Percentiles rank a stretch among this genome's conserved stretches.
Conservation (phyloP, 441 rosid genomes). For the Euphorbia celastroides region DNA sequence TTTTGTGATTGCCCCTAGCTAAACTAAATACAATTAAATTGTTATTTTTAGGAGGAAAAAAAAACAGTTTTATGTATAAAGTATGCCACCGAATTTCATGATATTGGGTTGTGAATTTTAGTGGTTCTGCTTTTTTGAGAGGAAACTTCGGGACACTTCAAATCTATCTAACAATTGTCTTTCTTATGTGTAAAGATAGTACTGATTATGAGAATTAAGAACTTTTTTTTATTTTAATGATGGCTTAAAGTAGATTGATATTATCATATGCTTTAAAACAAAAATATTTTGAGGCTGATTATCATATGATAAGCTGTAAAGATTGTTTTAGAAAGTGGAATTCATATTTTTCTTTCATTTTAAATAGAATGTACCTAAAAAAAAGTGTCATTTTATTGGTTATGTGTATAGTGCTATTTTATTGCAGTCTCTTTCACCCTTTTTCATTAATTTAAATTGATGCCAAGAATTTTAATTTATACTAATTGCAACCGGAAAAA, state of each 20-base stretch:
- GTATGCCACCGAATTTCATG: neutral
- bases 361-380: neutral
- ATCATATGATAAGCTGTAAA: neutral
- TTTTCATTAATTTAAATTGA: no score
- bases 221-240: neutral
- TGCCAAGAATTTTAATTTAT: no score
- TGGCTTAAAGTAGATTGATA: neutral
- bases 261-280: neutral
- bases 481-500: no score
- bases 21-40: no score
- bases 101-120: neutral
- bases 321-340: slow-evolving; percentile 3
- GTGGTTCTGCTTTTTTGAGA: neutral
- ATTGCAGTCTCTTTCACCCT: no score
- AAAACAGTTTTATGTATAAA: no score
- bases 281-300: neutral
- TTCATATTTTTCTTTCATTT: neutral
- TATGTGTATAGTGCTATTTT: neutral
- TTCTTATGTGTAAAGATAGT: slow-evolving; percentile 19
- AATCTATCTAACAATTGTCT: neutral
- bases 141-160: slow-evolving; percentile 11
- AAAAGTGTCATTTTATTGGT: neutral
- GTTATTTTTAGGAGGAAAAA: no score
- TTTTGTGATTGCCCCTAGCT: no score
- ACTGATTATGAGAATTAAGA: slow-evolving; percentile 6